phyloP scores from a whole-genome alignment of 768 basidiomycete species.

The Xanthoconium purpureum region DNA sequence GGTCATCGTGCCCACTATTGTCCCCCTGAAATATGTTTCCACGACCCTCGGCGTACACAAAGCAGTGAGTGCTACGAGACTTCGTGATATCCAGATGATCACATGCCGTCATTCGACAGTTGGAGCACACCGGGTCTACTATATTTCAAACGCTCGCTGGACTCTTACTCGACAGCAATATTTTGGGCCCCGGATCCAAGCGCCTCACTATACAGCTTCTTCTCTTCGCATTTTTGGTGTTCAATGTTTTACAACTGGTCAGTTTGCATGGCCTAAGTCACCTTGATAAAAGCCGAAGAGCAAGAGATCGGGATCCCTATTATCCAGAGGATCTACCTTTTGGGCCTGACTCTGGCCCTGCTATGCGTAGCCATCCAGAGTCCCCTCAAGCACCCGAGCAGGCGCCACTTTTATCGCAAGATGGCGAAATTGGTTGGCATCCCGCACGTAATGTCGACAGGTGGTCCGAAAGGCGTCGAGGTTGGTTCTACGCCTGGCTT shows the following conservation, averaged over 20 bases:
- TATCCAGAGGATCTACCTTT: slow-evolving; percentile 12
- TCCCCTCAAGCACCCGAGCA: slow-evolving; percentile 3
- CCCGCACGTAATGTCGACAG: slow-evolving; percentile 17
- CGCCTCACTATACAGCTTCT: slow-evolving; percentile 43
- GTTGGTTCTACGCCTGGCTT: slow-evolving; percentile 46
- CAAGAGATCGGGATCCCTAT: slow-evolving; percentile 14
- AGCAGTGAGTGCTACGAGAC: slow-evolving; percentile 46
- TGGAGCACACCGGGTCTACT: slow-evolving; percentile 73
- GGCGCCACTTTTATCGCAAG: slow-evolving; percentile 12
- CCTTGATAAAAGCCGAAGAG: slow-evolving; percentile 44
- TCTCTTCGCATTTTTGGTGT: slow-evolving; percentile 51
- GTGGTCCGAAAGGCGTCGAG: slow-evolving; percentile 43
- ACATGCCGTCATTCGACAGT: slow-evolving; percentile 34
- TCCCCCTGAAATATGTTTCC: slow-evolving; percentile 68
- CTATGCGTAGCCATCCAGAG: background rate
- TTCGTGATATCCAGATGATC: background rate
- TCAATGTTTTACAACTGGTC: slow-evolving; percentile 56
- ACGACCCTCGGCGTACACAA: slow-evolving; percentile 79
- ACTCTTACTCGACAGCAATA: slow-evolving; percentile 51
- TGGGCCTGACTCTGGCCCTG: background rate
- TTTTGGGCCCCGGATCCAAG: slow-evolving; percentile 1
- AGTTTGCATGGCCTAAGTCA: slow-evolving; percentile 48
- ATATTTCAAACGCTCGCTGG: slow-evolving; percentile 75
- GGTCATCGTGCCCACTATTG: slow-evolving; percentile 69
- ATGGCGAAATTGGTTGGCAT: slow-evolving; percentile 3